Evolutionary conservation across 768 basidiomycete genomes (phyloP).

Genomic region (Mycena belliarum): DNA sequence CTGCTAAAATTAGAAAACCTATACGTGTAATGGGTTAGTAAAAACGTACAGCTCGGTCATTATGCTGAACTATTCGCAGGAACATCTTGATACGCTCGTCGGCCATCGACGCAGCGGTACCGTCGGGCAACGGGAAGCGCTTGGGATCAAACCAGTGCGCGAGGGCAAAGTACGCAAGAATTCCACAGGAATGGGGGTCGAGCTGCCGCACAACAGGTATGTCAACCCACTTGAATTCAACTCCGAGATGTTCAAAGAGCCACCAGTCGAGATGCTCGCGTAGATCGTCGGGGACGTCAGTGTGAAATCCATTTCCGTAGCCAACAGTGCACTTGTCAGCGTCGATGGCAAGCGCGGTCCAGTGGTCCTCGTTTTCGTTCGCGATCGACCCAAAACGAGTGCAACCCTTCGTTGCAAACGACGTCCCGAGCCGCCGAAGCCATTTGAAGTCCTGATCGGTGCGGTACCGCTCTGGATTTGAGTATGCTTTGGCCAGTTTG

Average conservation of each 20-base stretch:
- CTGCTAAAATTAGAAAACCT: too few relatives aligned
- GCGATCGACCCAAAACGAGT: not conserved
- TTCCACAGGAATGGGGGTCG: constrained; percentile 7
- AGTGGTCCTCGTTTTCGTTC: constrained; percentile 5
- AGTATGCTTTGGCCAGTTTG: not conserved
- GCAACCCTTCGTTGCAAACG: constrained; percentile 1
- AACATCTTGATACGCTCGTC: constrained; percentile 13
- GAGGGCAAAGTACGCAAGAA: not conserved
- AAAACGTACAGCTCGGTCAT: too few relatives aligned
- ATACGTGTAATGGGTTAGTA: too few relatives aligned
- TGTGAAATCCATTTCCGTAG: not conserved
- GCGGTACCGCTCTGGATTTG: not conserved
- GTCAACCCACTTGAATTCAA: not conserved
- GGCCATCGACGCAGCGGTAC: constrained; percentile 1
- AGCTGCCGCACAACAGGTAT: too few relatives aligned
- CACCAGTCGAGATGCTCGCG: constrained; percentile 6
- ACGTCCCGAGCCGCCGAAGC: constrained; percentile 2
- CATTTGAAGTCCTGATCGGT: not conserved
- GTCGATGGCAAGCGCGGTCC: constrained; percentile 9
- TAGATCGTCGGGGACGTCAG: not conserved
- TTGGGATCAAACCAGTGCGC: not conserved
- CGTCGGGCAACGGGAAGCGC: constrained; percentile 5
- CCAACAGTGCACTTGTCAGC: not conserved
- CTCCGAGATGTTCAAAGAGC: constrained; percentile 8
- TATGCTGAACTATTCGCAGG: not conserved